These are phyloP conservation scores for Prunella vulgaris DNA, from an alignment of 257 asterid species.

Conservation along the genomic window DNA sequence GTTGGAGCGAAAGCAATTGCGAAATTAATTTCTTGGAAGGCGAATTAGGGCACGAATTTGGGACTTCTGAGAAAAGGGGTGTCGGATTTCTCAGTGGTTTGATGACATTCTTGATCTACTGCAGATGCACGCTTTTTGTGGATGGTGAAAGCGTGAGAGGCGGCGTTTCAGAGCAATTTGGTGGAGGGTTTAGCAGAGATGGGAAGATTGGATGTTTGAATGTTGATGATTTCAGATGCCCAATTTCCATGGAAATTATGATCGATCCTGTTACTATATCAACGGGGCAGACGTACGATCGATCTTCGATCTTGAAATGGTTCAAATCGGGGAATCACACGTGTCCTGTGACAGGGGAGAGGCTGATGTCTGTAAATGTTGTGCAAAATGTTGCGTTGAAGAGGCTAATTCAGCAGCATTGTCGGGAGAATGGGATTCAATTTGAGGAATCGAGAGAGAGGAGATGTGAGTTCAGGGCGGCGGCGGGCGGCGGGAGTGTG, in stretches of 20 bases:
- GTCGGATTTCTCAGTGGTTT: conserved; percentile 38
- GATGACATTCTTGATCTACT: conserved; percentile 50
- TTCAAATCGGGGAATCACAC: conserved; percentile 63
- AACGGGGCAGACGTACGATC: conserved; percentile 82
- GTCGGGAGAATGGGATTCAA: conserved; percentile 29
- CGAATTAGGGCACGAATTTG: conserved; percentile 38
- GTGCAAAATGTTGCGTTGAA: conserved; percentile 64
- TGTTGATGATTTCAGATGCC: conserved; percentile 75
- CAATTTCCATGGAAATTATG: conserved; percentile 79
- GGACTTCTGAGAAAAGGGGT: conserved; percentile 36
- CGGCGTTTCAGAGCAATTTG: not conserved
- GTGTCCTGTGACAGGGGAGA: conserved; percentile 80
- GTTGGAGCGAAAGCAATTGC: conserved; percentile 56
- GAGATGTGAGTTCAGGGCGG: conserved; percentile 6
- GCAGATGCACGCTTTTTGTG: conserved; percentile 53
- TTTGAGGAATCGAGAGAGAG: conserved; percentile 33
- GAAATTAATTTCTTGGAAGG: conserved; percentile 54
- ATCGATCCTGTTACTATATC: conserved; percentile 70
- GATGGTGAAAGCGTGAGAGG: conserved; percentile 12
- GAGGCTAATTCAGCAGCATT: conserved; percentile 44
- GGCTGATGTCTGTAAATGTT: conserved; percentile 32
- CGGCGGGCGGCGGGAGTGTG: conserved; percentile 25
- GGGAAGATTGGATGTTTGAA: conserved; percentile 33
- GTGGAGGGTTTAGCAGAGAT: not conserved
- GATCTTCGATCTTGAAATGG: conserved; percentile 70